Conservation (phyloP, 2,329 filamentous ascomycete genomes). For the Diaporthe velutina region DNA sequence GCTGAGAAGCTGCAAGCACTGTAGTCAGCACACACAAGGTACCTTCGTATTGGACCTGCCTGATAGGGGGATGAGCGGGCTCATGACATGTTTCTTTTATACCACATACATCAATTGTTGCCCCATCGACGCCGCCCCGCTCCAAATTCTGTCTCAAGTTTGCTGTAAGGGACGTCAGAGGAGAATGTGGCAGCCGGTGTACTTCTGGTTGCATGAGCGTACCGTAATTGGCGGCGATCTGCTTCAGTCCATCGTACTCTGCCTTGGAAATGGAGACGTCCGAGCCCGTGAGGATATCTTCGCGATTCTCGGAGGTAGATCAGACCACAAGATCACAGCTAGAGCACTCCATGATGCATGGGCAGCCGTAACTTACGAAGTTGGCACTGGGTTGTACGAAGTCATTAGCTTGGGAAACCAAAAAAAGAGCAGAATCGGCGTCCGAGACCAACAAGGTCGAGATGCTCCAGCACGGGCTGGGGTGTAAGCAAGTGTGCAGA, state of each 20-base stretch:
- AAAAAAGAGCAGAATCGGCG: conserved; percentile 6
- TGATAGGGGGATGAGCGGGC: background rate
- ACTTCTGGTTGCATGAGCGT: conserved; percentile 43
- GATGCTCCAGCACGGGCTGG: background rate
- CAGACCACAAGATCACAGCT: conserved; percentile 21
- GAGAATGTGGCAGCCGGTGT: conserved; percentile 36
- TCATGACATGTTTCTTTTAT: background rate
- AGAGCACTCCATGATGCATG: conserved; percentile 29
- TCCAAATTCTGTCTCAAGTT: conserved; percentile 63
- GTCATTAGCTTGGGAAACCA: conserved; percentile 5
- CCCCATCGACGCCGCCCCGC: conserved; percentile 60
- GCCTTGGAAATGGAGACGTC: conserved; percentile 67
- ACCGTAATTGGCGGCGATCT: conserved; percentile 68
- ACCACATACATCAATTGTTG: conserved; percentile 59
- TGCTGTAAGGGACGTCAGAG: conserved; percentile 46
- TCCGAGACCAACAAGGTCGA: conserved; percentile 17
- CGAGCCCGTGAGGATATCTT: conserved; percentile 51
- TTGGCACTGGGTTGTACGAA: conserved; percentile 53
- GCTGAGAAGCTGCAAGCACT: conserved; percentile 43
- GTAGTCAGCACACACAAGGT: background rate
- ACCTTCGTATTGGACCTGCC: background rate
- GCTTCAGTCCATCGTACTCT: conserved; percentile 73
- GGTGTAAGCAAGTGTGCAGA: background rate
- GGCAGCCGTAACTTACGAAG: conserved; percentile 56
- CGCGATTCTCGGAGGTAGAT: conserved; percentile 38